Evolutionary conservation across 768 basidiomycete species (phyloP), one percentile per base, ranked within the genome.

Genomic region (Punctularia strigosozonata): DNA sequence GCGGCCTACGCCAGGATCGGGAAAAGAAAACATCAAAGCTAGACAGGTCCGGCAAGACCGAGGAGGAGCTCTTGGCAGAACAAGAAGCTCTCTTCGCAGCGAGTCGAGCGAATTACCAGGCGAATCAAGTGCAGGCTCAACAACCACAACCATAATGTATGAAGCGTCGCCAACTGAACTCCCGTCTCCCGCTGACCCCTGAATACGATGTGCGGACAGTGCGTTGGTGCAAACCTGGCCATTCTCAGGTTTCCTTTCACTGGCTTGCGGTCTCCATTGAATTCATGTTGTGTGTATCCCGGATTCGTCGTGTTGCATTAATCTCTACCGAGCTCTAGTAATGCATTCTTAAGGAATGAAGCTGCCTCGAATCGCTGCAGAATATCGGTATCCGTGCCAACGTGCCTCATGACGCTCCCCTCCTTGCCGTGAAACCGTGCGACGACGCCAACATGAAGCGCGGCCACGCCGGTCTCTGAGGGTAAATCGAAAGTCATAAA

Each of bases 21-120:
- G 87, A 89, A 62, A 87, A 85, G 71, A 94, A 94, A 60, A 81
- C 82, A 20, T 86, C 88, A 25, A 89, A 91, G 59, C 73, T 84
- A 49, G 82, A 88, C 47, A 75, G 80, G 48, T 87, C 84, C 31
- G 94, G 91, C 26, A 62, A 95, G 63, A 84, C 89, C 6, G 80
- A 89, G 50, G 94, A 90, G 55, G 89, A 99, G 52, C 73, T 97
- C 21, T 62, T 81, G 25, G 80, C 75, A 42, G 73, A 82, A 54
- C 95, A 99, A 60, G 86, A 97, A 55, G 74, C 76, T 46, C 65
- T 99, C 19, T 98, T 99, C 51, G 92, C 91, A n/a, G 80, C 80
- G 32, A 88, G 86, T 57, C 75, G 85, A 47, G 84, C 82, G 26
- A 83, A 72, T 62, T 87, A 73, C 54, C 73, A 78, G 50, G 75